Evolutionary conservation across 1,139 yeast genomes (phyloP).

Genomic region (Hyphopichia pseudoburtonii): DNA sequence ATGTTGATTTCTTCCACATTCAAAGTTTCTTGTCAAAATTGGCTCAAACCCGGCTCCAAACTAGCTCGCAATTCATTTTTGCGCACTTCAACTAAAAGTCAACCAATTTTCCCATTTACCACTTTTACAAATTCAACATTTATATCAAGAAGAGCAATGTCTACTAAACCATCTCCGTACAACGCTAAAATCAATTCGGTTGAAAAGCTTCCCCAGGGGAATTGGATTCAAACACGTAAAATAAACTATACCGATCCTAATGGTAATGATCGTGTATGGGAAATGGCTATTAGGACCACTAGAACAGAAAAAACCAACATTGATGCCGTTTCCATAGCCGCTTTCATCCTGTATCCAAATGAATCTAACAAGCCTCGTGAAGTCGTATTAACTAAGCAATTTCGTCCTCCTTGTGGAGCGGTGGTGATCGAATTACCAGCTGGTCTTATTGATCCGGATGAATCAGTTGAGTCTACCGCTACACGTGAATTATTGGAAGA

Average conservation of each 20-base stretch:
- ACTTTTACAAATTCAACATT: neutral
- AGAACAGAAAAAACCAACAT: constrained; percentile 63
- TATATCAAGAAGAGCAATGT: neutral
- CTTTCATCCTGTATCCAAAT: constrained; percentile 51
- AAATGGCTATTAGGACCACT: constrained; percentile 83
- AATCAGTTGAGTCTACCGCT: constrained; percentile 76
- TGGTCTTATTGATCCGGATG: constrained; percentile 86
- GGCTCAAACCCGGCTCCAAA: too few species aligned
- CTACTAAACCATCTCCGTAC: constrained; percentile 33
- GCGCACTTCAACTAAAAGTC: too few species aligned
- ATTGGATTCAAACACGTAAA: constrained; percentile 52
- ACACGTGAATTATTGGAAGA: constrained; percentile 86
- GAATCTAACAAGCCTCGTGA: constrained; percentile 40
- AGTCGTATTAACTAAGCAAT: constrained; percentile 79
- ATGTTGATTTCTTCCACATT: too few species aligned
- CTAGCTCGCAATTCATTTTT: too few species aligned
- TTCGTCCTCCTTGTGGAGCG: constrained; percentile 86
- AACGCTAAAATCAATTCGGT: constrained; percentile 32
- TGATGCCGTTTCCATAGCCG: constrained; percentile 90
- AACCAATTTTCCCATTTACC: too few species aligned
- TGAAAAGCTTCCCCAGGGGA: constrained; percentile 33
- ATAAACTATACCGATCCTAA: constrained; percentile 69
- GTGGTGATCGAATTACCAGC: constrained; percentile 95
- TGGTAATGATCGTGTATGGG: constrained; percentile 77
- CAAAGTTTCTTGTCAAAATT: too few species aligned